A percentile compares a stretch with the other conserved stretches of the same genome.
Conservation (phyloP, 768 basidiomycete species). For the Lyophyllum decastes region DNA sequence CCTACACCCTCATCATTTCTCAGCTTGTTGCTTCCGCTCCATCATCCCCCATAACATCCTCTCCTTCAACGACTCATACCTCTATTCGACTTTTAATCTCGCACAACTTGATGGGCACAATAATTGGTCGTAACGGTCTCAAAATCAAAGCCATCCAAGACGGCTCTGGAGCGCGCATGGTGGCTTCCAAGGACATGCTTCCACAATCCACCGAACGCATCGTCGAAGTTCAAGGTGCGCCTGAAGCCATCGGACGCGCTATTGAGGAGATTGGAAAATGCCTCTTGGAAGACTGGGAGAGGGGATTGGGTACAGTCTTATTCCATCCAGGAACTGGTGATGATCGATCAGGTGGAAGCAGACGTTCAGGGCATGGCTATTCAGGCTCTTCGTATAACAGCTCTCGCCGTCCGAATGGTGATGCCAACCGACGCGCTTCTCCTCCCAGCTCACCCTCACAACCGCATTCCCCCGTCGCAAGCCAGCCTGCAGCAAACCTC, state of each 20-base stretch:
- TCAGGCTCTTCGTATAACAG: conserved; percentile 41
- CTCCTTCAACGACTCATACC: conserved; percentile 77
- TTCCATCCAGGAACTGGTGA: conserved; percentile 93
- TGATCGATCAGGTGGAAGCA: conserved; percentile 51
- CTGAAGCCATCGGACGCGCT: conserved; percentile 90
- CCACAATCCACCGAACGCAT: conserved; percentile 99
- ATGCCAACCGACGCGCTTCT: conserved; percentile 47
- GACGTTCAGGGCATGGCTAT: conserved; percentile 47
- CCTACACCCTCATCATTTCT: conserved; percentile 91
- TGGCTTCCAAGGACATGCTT: conserved; percentile 98
- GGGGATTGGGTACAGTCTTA: conserved; percentile 89
- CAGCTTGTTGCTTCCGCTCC: conserved; percentile 86
- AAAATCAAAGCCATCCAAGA: conserved; percentile 99
- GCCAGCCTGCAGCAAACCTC: conserved; percentile 73
- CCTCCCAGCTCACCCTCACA: conserved; percentile 47
- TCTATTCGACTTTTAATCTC: conserved; percentile 97
- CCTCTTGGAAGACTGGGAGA: conserved; percentile 95
- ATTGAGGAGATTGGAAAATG: conserved; percentile 96
- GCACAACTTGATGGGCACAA: conserved; percentile 98
- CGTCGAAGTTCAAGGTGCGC: conserved; percentile 94
- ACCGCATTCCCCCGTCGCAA: conserved; percentile 49
- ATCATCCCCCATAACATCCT: conserved; percentile 65
- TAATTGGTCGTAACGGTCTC: conserved; percentile 93
- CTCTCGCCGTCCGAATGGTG: conserved; percentile 69
- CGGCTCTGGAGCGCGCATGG: conserved; percentile 94